Evolutionary conservation across 2,329 filamentous ascomycete species (phyloP).

Genomic region (Hypoxylon sp.): DNA sequence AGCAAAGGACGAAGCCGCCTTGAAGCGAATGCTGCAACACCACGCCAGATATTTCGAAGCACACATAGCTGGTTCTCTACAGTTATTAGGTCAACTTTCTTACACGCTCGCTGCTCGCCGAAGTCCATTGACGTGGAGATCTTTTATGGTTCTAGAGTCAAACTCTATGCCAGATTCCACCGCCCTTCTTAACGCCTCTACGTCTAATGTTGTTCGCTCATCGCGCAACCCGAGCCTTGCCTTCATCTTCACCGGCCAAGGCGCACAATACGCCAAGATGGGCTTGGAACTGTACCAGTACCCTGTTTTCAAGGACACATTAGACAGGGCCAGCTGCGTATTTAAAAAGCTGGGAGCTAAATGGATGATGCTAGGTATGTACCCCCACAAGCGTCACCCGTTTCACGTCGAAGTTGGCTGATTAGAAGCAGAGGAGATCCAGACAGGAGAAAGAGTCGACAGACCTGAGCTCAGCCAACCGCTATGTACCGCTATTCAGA

Average conservation of each 20-base stretch:
- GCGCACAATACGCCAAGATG: slow-evolving; percentile 43
- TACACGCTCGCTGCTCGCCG: background rate
- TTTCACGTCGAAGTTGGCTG: no score
- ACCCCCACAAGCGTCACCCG: no score
- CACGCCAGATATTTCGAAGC: background rate
- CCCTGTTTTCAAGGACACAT: background rate
- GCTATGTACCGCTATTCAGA: background rate
- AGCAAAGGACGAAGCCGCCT: background rate
- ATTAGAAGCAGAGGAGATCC: background rate
- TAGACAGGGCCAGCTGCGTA: background rate
- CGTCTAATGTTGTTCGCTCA: background rate
- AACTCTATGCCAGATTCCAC: no score
- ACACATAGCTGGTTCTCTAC: background rate
- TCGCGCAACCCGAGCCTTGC: slow-evolving; percentile 7
- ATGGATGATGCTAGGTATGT: background rate
- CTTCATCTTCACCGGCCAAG: slow-evolving; percentile 46
- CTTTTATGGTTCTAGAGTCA: background rate
- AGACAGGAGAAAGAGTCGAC: background rate
- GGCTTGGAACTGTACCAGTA: slow-evolving; percentile 39
- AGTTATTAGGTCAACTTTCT: background rate
- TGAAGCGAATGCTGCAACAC: background rate
- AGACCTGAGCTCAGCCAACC: background rate
- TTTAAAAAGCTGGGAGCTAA: slow-evolving; percentile 1
- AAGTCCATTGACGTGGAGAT: background rate
- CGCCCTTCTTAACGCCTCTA: background rate